Evolutionary conservation across 306 rosid species (phyloP).

Genomic region (Morella rubra): DNA sequence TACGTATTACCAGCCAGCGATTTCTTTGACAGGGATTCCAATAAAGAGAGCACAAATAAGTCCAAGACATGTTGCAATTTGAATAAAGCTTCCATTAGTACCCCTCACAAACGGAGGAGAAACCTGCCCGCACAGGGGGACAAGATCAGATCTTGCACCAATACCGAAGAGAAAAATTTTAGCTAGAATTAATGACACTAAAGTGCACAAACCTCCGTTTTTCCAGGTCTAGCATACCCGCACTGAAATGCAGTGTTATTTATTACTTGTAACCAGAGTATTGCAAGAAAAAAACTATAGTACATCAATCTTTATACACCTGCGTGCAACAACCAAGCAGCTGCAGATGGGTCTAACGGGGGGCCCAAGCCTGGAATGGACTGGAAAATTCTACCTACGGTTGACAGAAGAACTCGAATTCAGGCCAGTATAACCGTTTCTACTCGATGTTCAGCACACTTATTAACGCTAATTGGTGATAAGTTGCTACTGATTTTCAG

Average conservation of each 20-base stretch:
- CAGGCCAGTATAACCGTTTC: no score
- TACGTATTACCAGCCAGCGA: constrained; percentile 68
- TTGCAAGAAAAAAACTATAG: not conserved
- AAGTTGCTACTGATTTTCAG: no score
- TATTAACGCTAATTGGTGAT: no score
- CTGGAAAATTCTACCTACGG: no score
- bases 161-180: constrained; percentile 24
- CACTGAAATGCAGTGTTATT: constrained; percentile 54
- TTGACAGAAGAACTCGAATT: no score
- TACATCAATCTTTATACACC: not conserved
- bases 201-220: constrained; percentile 66
- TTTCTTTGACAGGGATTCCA: constrained; percentile 88
- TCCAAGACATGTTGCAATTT: constrained; percentile 93
- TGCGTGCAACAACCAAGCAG: not conserved
- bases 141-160: constrained; percentile 22
- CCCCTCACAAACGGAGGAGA: constrained; percentile 95
- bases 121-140: constrained; percentile 46
- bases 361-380: no score
- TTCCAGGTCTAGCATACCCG: constrained; percentile 94
- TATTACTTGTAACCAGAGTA: not conserved
- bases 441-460: no score
- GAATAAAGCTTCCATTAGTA: constrained; percentile 88
- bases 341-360: constrained; percentile 9
- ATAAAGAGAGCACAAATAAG: constrained; percentile 82
- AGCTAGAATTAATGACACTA: constrained; percentile 17